phyloP scores from a whole-genome alignment of 2,329 filamentous ascomycete genomes.

The Fusarium nisikadoi region DNA sequence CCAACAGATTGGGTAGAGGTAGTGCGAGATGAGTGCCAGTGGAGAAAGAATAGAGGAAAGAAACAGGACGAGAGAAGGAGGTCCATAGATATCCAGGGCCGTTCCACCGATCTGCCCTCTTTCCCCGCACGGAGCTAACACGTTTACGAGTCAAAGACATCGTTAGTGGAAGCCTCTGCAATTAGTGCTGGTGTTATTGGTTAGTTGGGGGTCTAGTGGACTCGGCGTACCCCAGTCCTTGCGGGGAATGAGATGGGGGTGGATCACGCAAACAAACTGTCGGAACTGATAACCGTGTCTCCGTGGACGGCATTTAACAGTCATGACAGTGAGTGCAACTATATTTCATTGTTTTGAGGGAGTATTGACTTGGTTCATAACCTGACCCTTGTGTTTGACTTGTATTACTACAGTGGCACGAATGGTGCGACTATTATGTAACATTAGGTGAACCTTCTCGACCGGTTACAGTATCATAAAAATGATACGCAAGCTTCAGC shows the following conservation, averaged over 20 bases:
- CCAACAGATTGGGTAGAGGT: not conserved
- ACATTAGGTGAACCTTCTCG: not conserved
- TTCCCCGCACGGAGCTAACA: not conserved
- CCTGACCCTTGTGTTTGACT: accelerated
- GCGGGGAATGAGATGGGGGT: not conserved
- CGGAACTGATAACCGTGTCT: not conserved
- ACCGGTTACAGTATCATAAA: not conserved
- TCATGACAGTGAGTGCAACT: not conserved
- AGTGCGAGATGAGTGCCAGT: not conserved
- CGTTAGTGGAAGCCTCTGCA: not conserved
- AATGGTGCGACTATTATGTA: not conserved
- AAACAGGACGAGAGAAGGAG: not conserved
- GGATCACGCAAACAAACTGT: not conserved
- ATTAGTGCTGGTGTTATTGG: not conserved
- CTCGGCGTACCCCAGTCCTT: not conserved
- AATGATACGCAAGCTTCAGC: not conserved
- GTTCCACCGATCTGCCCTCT: not conserved
- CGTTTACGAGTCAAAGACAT: not conserved
- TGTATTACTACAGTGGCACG: not conserved
- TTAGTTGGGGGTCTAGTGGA: not conserved
- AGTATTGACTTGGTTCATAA: no score
- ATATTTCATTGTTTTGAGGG: accelerated
- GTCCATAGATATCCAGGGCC: not conserved
- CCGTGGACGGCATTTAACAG: not conserved
- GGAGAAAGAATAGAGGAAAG: conserved; percentile 1